Percentiles rank a stretch among this genome's conserved stretches.
These are phyloP conservation scores for Aspergillus flavus DNA, from an alignment of 2,329 filamentous ascomycete species.

Conservation along the genomic window DNA sequence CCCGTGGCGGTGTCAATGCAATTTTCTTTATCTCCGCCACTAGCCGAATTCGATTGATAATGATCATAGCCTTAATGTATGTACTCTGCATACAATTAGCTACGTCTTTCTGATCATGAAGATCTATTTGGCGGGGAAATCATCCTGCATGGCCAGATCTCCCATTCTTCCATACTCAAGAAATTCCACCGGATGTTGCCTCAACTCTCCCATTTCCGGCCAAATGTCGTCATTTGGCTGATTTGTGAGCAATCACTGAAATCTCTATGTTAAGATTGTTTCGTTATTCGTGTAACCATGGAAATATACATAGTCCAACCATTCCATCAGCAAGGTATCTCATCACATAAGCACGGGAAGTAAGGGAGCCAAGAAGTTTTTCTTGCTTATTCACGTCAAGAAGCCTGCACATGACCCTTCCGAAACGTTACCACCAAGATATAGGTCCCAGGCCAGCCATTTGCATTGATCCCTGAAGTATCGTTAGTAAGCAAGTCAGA, in stretches of 20 bases:
- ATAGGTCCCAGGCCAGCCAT: constrained; percentile 49
- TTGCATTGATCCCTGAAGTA: constrained; percentile 48
- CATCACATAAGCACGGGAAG: neutral
- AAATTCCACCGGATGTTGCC: too few relatives aligned
- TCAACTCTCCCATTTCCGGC: neutral
- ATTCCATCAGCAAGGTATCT: constrained; percentile 1
- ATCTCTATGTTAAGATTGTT: constrained; percentile 4
- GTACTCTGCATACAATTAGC: neutral
- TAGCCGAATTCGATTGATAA: constrained; percentile 7
- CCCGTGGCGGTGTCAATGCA: neutral
- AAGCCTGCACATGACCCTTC: neutral
- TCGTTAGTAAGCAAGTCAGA: constrained; percentile 13
- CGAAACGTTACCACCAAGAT: constrained; percentile 46
- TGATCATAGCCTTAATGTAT: neutral
- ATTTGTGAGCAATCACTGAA: constrained; percentile 3
- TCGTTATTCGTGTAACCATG: constrained; percentile 12
- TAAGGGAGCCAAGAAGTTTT: neutral
- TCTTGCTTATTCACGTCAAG: constrained; percentile 2
- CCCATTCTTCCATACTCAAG: neutral
- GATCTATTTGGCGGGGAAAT: neutral
- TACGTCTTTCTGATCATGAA: neutral
- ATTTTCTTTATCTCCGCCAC: constrained; percentile 7
- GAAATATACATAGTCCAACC: neutral
- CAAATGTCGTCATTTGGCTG: constrained; percentile 8
- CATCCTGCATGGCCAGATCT: neutral